Conservation (phyloP, 192 early-diverging fungal species). For the Coemansia sp. region DNA sequence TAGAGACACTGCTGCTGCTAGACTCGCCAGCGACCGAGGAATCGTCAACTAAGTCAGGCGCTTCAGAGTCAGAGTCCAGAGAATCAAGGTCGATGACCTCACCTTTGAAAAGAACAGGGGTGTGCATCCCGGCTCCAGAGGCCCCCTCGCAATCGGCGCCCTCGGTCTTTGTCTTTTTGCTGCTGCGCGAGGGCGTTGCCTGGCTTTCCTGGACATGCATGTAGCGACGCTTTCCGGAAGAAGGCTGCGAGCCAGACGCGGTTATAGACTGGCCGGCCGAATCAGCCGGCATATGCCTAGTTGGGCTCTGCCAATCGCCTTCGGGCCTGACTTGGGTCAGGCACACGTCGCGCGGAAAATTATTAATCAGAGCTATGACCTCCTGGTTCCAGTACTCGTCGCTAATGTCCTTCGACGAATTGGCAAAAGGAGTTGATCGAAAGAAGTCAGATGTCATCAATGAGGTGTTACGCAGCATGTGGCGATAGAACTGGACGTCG, state of each 20-base stretch:
- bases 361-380: conserved; percentile 10
- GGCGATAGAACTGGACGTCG: conserved; percentile 35
- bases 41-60: not conserved
- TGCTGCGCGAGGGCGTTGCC: not conserved
- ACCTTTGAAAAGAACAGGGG: not conserved
- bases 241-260: not conserved
- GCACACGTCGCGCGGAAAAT: conserved; percentile 3
- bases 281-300: not conserved
- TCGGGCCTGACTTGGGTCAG: not conserved
- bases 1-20: not conserved
- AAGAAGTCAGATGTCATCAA: conserved; percentile 24
- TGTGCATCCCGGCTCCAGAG: not conserved
- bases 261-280: not conserved
- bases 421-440: conserved; percentile 5
- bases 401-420: not conserved
- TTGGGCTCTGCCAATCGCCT: not conserved
- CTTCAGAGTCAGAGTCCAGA: not conserved
- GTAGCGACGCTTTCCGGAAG: not conserved
- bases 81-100: conserved; percentile 3
- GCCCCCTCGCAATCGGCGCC: not conserved
- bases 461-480: conserved; percentile 28
- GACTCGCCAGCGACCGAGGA: not conserved
- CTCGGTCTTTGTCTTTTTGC: not conserved
- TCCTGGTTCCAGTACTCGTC: not conserved
- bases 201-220: not conserved